Evolutionary conservation across 2,329 filamentous ascomycete species (phyloP), one percentile per base, ranked within the genome.

Genomic region (Raffaelea albimanens): DNA sequence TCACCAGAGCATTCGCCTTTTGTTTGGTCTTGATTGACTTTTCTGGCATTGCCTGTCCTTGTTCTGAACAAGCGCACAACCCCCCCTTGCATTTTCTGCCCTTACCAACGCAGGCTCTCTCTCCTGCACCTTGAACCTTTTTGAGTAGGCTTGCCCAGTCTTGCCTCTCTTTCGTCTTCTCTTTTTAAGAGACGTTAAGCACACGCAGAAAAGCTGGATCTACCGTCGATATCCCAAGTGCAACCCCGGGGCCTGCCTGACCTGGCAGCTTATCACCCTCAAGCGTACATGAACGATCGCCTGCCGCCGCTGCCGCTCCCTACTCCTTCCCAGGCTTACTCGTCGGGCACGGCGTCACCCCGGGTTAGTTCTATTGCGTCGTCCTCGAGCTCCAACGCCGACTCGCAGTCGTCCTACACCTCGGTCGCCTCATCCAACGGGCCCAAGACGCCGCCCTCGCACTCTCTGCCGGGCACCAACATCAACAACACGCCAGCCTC

Each of bases 181-280:
- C 13, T 22, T 19, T 21, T 19, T n/a, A 36, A 23, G 25, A 36
- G 25, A 29, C 13, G 13, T 29, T 29, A 13, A 13, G 25, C 25
- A 29, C 34, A 8, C 45, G 47, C 50, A 86, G 87, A 80, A 83
- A 93, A 90, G 76, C 87, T 94, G 87, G 87, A 90, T 86, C 82
- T 90, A 68, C 85, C 87, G 71, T 86, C 86, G 71, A 85, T 89
- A 64, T 85, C 85, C 63, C 82, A 87, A 73, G 80, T 86, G 72
- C 83, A 87, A 70, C 80, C 82, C 78, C 83, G 85, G 80, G 83
- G 83, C 73, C 75, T 76, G 63, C 75, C 78, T 68, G 83, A 90
- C 69, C 73, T 76, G 60, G 66, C 73, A 65, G 87, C 80, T 69
- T 85, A 83, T 69, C 82, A 81, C 68, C 71, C 75, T 63, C 76